A percentile compares a stretch with the other conserved stretches of the same genome.
phyloP scores from a whole-genome alignment of 129 eudicot species.

The Silybum marianum region DNA sequence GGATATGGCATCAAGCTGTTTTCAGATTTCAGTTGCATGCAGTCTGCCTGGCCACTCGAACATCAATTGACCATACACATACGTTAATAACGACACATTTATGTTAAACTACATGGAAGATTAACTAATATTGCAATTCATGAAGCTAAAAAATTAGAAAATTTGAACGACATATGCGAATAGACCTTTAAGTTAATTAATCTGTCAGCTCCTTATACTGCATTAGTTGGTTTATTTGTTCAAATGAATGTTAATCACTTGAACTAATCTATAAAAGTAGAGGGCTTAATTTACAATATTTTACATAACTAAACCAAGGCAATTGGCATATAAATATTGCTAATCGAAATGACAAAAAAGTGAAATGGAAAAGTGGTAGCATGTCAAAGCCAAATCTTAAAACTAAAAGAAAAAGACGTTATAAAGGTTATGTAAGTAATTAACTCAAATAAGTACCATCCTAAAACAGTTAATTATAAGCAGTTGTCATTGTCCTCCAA shows the following conservation, averaged over 20 bases:
- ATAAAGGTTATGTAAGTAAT: constrained; percentile 5
- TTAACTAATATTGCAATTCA: too few species aligned
- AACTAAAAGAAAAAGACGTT: background rate
- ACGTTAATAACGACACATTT: too few species aligned
- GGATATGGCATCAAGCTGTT: constrained; percentile 18
- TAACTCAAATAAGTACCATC: constrained; percentile 1
- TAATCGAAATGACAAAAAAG: background rate
- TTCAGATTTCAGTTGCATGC: background rate
- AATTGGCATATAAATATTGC: constrained; percentile 7
- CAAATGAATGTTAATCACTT: background rate
- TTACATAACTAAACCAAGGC: background rate
- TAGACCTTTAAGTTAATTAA: background rate
- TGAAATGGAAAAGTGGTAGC: background rate
- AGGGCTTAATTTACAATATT: background rate
- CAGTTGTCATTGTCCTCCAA: constrained; percentile 27
- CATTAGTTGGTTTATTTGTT: background rate
- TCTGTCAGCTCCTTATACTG: background rate
- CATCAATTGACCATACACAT: background rate
- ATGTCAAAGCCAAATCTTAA: background rate
- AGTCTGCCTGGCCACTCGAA: background rate
- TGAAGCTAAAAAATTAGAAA: too few species aligned
- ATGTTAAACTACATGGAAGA: background rate
- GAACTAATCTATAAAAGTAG: background rate
- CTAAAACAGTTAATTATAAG: constrained; percentile 5
- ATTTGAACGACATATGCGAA: too few species aligned